These are phyloP conservation scores for Pezicula rhizophila DNA, from an alignment of 2,329 filamentous ascomycete genomes.

Conservation along the genomic window DNA sequence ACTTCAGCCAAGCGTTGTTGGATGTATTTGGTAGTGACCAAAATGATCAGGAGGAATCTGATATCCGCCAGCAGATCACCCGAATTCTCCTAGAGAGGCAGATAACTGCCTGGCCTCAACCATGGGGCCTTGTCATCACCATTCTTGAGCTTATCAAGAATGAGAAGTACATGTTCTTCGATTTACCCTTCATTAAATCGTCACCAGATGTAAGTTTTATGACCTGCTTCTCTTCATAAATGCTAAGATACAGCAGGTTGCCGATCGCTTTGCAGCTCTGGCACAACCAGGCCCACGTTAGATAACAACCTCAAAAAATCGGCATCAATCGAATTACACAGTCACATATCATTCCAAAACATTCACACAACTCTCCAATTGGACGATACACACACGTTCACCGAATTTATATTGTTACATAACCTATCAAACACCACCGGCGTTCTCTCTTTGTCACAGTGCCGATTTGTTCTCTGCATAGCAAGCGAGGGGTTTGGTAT, in stretches of 20 bases:
- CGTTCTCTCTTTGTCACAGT: conserved; percentile 24
- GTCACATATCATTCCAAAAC: conserved; percentile 1
- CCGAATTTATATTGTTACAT: conserved; percentile 25
- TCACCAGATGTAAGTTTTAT: conserved; percentile 66
- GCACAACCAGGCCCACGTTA: conserved; percentile 5
- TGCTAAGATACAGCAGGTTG: conserved; percentile 20
- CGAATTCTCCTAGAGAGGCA: conserved; percentile 83
- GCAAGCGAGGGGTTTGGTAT: conserved; percentile 27
- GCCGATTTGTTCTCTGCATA: conserved; percentile 29
- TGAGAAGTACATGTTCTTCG: conserved; percentile 85
- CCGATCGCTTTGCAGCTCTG: conserved; percentile 24
- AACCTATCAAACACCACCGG: conserved; percentile 24
- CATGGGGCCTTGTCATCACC: conserved; percentile 89
- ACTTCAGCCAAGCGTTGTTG: conserved; percentile 81
- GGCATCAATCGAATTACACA: background rate
- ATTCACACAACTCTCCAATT: background rate
- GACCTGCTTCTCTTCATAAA: background rate
- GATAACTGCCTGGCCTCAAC: conserved; percentile 84
- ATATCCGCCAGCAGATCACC: conserved; percentile 86
- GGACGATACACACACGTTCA: conserved; percentile 5
- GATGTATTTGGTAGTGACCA: conserved; percentile 77
- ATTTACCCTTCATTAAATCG: conserved; percentile 84
- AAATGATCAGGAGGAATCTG: conserved; percentile 67
- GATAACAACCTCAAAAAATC: conserved; percentile 5
- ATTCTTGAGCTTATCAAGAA: conserved; percentile 89